Base-by-base conservation (phyloP, 2,329 filamentous ascomycete genomes). In the Cytospora piceicola region DNA sequence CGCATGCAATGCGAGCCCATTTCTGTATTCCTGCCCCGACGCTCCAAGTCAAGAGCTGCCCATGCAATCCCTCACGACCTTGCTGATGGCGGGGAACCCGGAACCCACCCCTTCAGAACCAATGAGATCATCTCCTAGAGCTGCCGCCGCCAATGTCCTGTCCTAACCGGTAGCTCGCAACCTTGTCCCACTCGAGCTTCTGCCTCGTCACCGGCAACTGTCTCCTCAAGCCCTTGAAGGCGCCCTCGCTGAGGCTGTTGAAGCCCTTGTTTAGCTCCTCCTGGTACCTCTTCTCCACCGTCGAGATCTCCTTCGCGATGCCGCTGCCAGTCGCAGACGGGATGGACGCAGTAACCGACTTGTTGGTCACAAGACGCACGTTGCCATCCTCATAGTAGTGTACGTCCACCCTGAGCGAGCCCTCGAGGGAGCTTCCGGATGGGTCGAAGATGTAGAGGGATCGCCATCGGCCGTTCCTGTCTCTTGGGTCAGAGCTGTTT, bases 321-420 rank as follows among this genome's bases (percentile, higher is more conserved):
- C 89, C 90, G 0, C 86, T 84, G 9, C 88, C 89, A 2, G 85
- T 86, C 49, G 82, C 83, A 0, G 85, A 88, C 1, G 87, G 78
- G n/a, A 91, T 77, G 11, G 85, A 86, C 3, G 85, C 77, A 0
- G 83, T 83, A 15, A 94, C 77, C 14, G 90, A 82, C 80, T 97
- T 97, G 74, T 87, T 90, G n/a, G 95, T 97, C 69, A 94, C 84
- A 67, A 99, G 85, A 2, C 95, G 90, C 65, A 99, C 95, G 75
- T 99, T 99, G 69, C 95, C 95, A 76, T 99, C 96, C 80, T 99
- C 95, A 81, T 99, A 99, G 84, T 99, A 99, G 83, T 99, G 95
- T 60, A 99, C 94, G 72, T 98, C 94, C 62, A 97, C 92, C 77
- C 94, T 93, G 78, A 98, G 89, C 66, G 84, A 88, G 72, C 95